A percentile compares a stretch with the other conserved stretches of the same genome.
Conservation (phyloP, 495 filamentous ascomycete species). For the Lophiostoma macrostomum region DNA sequence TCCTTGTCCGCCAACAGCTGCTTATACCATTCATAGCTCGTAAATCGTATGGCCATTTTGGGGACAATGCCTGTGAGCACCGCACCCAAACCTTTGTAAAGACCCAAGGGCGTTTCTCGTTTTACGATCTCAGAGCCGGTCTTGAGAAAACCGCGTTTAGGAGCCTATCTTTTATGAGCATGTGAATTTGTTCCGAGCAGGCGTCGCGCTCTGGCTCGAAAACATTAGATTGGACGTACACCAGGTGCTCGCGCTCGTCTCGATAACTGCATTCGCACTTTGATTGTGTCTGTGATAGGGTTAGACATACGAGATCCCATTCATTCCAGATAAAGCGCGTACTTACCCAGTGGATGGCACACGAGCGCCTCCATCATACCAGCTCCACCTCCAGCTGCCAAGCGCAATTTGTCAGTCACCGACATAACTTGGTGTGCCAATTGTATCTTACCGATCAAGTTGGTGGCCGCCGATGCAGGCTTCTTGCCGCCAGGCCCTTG, state of each 20-base stretch:
- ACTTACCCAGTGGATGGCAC: constrained; percentile 91
- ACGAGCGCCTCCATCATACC: constrained; percentile 99
- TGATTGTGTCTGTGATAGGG: constrained; percentile 98
- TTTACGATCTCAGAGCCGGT: constrained; percentile 86
- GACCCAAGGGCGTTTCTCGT: constrained; percentile 82
- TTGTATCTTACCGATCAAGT: constrained; percentile 86
- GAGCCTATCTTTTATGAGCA: constrained; percentile 44
- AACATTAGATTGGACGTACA: constrained; percentile 45
- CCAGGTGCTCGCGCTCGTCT: constrained; percentile 78
- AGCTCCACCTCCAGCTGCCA: constrained; percentile 87
- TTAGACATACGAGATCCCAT: no score
- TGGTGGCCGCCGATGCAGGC: constrained; percentile 81
- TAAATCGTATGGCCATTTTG: constrained; percentile 99
- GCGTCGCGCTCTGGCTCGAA: neutral
- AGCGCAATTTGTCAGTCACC: constrained; percentile 2
- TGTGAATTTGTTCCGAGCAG: neutral
- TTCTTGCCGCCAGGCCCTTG: constrained; percentile 68
- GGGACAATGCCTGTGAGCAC: constrained; percentile 96
- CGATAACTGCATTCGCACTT: constrained; percentile 99
- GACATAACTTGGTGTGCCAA: no score
- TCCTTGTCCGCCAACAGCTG: constrained; percentile 67
- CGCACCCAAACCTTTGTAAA: constrained; percentile 96
- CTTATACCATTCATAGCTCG: constrained; percentile 96
- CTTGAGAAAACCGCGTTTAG: constrained; percentile 79
- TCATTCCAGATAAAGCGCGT: no score